Conservation (phyloP, 495 filamentous ascomycete genomes). For the Hyaloscypha bicolor region DNA sequence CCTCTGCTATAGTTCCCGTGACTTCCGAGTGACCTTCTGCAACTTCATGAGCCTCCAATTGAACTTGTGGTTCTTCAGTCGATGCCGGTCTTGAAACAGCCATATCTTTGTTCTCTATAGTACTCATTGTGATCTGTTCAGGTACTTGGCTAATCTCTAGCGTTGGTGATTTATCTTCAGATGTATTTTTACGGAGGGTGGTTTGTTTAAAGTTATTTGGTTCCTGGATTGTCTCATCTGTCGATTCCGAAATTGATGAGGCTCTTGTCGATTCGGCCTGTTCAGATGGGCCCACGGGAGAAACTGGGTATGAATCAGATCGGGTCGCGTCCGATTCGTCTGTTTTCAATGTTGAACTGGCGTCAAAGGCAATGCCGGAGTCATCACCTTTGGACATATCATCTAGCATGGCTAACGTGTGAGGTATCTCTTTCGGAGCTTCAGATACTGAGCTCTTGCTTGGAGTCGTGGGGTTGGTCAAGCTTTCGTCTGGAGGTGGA, state of each 20-base stretch:
- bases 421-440: conserved; percentile 22
- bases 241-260: conserved; percentile 56
- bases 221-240: conserved; percentile 47
- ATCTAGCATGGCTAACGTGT: conserved; percentile 26
- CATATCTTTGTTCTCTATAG: not conserved
- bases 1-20: not conserved
- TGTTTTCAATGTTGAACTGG: conserved; percentile 30
- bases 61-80: not conserved
- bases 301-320: conserved; percentile 52
- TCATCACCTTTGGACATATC: conserved; percentile 30
- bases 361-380: conserved; percentile 31
- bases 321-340: conserved; percentile 34
- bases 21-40: not conserved
- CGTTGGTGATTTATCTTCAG: conserved; percentile 22
- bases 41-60: not conserved
- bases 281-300: conserved; percentile 50
- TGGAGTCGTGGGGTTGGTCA: not conserved
- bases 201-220: conserved; percentile 30
- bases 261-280: conserved; percentile 55
- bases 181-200: conserved; percentile 26
- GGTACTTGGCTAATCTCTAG: conserved; percentile 15
- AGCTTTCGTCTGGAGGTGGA: conserved; percentile 9
- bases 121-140: not conserved
- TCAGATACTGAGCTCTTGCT: conserved; percentile 1
- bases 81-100: not conserved